Base-by-base conservation (phyloP, 2,329 filamentous ascomycete species). In the Endoconidiophora polonica region DNA sequence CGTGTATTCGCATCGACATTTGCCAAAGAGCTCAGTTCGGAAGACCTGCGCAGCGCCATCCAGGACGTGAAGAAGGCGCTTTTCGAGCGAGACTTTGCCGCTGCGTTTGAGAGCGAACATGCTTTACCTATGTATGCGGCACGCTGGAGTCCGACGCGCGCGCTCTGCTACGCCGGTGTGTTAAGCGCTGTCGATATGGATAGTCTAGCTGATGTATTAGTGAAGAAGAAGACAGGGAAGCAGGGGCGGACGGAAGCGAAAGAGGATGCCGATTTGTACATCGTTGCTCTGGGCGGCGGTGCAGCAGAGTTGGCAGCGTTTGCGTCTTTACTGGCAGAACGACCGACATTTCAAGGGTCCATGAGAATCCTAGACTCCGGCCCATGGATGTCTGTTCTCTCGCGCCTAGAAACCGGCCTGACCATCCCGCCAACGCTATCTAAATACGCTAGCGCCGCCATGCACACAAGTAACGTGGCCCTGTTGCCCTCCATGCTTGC, bases 101-200 rank as follows among this genome's bases (percentile, higher is more conserved):
- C 70, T 14, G 90, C 90, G 0, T 98, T 96, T 65, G 79, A 78
- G 0, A 71, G 71, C 43, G 71, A 77, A 50, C 77, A 82, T 42
- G 75, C 81, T 57, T 72, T 95, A 16, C 77, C 83, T 54, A 84
- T 83, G 7, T 98, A 98, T 67, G 86, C 86, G 6, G 76, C 86
- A 49, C 70, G 91, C 58, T 98, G 90, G 88, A 94, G 87, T 63
- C 85, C 90, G 1, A 83, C 83, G 48, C 73, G 91, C 48, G 83
- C 87, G 0, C 66, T 96, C 48, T 86, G 81, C 55, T 96, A 96
- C 65, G 69, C 77, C n/a, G 60, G 65, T 2, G 64, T 79, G n/a
- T 62, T 81, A 37, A 53, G 63, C 45, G 59, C 23, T 1, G 47
- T 33, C 2, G 48, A 33, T 24, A 33, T 33, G 12, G 29, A 33